Evolutionary conservation across 495 filamentous ascomycete genomes (phyloP), one percentile per base, ranked within the genome.

Genomic region (Penicillium cataractarum): DNA sequence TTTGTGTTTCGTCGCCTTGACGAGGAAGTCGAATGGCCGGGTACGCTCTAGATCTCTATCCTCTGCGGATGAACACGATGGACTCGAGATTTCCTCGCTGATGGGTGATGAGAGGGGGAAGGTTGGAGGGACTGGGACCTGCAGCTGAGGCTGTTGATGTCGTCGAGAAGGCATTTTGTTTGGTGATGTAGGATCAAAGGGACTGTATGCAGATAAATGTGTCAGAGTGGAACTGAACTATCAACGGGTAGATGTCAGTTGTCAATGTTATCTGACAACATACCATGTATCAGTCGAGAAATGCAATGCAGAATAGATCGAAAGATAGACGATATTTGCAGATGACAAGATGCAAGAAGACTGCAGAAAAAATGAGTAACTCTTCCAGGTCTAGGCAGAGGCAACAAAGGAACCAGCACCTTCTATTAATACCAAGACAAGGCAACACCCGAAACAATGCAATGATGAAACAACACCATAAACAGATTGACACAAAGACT

Each of bases 21-120:
- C 60, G 0, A 78, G 54, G 39, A 74, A 71, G 10, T 74, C 74
- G 49, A 74, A 76, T 5, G 72, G 72, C 35, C 68, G 68, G 22
- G 60, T 66, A 21, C 65, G 66, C 56, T 74, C 72, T 29, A 72
- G 40, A 8, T 75, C 73, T 46, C 67, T 63, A 6, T 73, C 73
- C 50, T 78, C 76, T n/a, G 71, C 65, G 0, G 73, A 74, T 7
- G 76, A 76, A 21, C 71, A 72, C 24, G 72, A 71, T 15, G 78
- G 78, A 62, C 72, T 80, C 13, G 67, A 58, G 35, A 78, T 70
- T 58, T 82, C 80, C 40, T 80, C 78, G 32, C 66, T 76, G 54
- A 82, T 81, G 0, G 80, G 80, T 9, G 80, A 82, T 1, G 78
- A 79, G 7, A 82, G 55, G 9, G 80, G 80, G 26, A 81, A 81